phyloP scores from a whole-genome alignment of 148 eudicot genomes.

The Limonium bicolor region DNA sequence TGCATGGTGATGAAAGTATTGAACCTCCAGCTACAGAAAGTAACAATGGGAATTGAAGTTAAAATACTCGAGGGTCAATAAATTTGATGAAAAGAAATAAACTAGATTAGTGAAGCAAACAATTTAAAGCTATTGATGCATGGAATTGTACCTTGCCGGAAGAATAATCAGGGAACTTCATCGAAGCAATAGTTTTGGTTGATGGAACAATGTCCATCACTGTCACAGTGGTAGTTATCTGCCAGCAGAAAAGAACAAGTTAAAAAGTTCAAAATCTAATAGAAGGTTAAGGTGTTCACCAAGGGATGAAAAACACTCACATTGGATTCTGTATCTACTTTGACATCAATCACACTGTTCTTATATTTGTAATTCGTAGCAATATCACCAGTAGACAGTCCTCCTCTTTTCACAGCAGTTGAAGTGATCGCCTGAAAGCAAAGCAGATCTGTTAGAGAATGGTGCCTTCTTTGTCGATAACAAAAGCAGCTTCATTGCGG shows the following conservation, averaged over 20 bases:
- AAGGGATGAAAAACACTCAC: slow-evolving; percentile 20
- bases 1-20: slow-evolving; percentile 84
- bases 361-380: slow-evolving; percentile 61
- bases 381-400: slow-evolving; percentile 78
- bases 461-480: no score
- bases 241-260: no score
- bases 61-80: no score
- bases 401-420: slow-evolving; percentile 90
- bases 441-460: neutral
- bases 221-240: slow-evolving; percentile 71
- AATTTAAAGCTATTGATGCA: slow-evolving; percentile 1
- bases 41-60: slow-evolving; percentile 1
- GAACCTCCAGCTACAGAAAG: slow-evolving; percentile 60
- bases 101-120: neutral
- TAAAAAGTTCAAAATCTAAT: no score
- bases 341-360: slow-evolving; percentile 52
- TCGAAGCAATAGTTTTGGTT: slow-evolving; percentile 64
- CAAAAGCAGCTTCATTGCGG: no score
- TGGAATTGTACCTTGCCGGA: slow-evolving; percentile 66
- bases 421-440: slow-evolving; percentile 54
- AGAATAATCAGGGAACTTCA: slow-evolving; percentile 58
- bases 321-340: slow-evolving; percentile 79
- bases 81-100: no score
- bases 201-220: slow-evolving; percentile 54
- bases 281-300: no score